These are phyloP conservation scores for Apiotrichum sp. DNA, from an alignment of 1,284 basidiomycete genomes.

Conservation along the genomic window DNA sequence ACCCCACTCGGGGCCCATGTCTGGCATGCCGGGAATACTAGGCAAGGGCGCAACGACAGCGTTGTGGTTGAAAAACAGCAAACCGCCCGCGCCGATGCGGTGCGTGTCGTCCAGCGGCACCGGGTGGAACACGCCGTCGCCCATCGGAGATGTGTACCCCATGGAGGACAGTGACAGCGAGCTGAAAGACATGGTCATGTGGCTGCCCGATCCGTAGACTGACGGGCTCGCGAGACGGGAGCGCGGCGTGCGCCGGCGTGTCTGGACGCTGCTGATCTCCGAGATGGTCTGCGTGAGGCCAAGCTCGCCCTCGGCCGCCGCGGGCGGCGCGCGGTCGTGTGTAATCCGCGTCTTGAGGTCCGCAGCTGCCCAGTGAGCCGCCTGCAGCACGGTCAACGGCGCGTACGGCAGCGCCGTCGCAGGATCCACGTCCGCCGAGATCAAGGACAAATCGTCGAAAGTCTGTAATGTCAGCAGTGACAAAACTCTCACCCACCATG, in stretches of 20 bases:
- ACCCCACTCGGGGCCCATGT: conserved; percentile 35
- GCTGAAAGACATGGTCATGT: conserved; percentile 14
- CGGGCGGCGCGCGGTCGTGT: conserved; percentile 7
- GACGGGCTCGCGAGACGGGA: conserved; percentile 4
- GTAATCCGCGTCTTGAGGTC: conserved; percentile 35
- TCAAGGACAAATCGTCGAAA: conserved; percentile 66
- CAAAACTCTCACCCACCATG: conserved; percentile 57
- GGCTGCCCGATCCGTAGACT: neutral
- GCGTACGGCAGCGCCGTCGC: conserved; percentile 64
- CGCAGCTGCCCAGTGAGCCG: conserved; percentile 62
- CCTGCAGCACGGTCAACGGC: conserved; percentile 61
- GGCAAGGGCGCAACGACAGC: conserved; percentile 8
- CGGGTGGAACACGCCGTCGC: conserved; percentile 55
- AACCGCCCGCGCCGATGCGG: conserved; percentile 67
- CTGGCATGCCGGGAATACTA: conserved; percentile 31
- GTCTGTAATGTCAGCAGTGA: conserved; percentile 48
- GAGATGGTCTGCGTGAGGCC: conserved; percentile 34
- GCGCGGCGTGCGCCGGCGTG: conserved; percentile 14
- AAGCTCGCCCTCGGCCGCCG: conserved; percentile 26
- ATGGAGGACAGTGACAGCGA: conserved; percentile 15
- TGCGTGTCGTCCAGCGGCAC: conserved; percentile 69
- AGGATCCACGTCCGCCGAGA: conserved; percentile 67
- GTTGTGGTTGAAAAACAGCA: conserved; percentile 48
- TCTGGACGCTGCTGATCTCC: conserved; percentile 22
- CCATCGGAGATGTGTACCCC: conserved; percentile 1